phyloP scores from a whole-genome alignment of 2,329 filamentous ascomycete genomes.

The Hypomyces rosellus region DNA sequence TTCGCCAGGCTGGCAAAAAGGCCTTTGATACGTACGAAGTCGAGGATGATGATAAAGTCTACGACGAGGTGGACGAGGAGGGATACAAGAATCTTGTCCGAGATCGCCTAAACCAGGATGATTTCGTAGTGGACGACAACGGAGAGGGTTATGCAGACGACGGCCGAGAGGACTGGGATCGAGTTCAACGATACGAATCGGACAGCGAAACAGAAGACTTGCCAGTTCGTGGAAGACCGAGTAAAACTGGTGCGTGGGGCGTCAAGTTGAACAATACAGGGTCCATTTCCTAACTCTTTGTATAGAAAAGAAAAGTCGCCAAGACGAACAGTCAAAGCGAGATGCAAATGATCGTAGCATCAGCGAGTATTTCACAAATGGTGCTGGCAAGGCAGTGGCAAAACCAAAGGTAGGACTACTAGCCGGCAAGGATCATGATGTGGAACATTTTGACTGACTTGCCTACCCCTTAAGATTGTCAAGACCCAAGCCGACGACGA shows the following conservation, averaged over 20 bases:
- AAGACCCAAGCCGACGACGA: slow-evolving; percentile 83
- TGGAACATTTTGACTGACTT: too few species aligned
- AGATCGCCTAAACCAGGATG: slow-evolving; percentile 81
- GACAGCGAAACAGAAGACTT: slow-evolving; percentile 56
- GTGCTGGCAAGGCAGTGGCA: slow-evolving; percentile 55
- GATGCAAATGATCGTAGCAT: slow-evolving; percentile 89
- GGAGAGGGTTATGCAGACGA: slow-evolving; percentile 96
- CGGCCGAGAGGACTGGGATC: slow-evolving; percentile 89
- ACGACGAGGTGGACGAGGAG: slow-evolving; percentile 95
- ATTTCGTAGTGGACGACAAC: slow-evolving; percentile 98
- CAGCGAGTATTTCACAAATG: slow-evolving; percentile 87
- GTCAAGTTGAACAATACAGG: neutral
- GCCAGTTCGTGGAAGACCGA: slow-evolving; percentile 39
- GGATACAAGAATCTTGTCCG: slow-evolving; percentile 96
- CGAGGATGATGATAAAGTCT: slow-evolving; percentile 75
- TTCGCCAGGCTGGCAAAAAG: slow-evolving; percentile 86
- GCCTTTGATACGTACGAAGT: slow-evolving; percentile 82
- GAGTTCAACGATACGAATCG: slow-evolving; percentile 60
- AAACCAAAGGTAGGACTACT: slow-evolving; percentile 68
- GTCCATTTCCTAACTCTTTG: neutral
- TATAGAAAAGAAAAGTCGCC: slow-evolving; percentile 75
- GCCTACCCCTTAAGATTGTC: slow-evolving; percentile 44
- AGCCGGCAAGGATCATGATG: too few species aligned
- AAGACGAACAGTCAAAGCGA: slow-evolving; percentile 78
- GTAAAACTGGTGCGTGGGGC: slow-evolving; percentile 42